Evolutionary conservation across 441 rosid genomes (phyloP).

Genomic region (Populus hybrid): DNA sequence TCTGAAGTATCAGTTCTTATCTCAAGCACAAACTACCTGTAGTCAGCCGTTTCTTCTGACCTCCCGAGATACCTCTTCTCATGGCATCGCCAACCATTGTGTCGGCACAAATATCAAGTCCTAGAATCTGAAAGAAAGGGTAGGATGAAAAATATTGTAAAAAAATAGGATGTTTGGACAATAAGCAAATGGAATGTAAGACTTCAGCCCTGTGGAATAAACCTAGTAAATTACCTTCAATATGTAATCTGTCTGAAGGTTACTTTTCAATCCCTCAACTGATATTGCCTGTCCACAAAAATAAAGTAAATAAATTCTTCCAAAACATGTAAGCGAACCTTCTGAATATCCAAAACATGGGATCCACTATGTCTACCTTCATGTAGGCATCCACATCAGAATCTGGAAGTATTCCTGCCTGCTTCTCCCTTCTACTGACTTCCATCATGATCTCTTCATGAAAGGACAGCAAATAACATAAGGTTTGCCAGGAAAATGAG

Average conservation of each 20-base stretch:
- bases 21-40: not conserved
- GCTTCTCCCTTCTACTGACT: slow-evolving; percentile 23
- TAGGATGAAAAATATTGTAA: not conserved
- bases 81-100: not conserved
- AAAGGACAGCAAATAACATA: not conserved
- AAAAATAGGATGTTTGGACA: not conserved
- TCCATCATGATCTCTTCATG: slow-evolving; percentile 17
- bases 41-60: not conserved
- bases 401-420: slow-evolving; percentile 21
- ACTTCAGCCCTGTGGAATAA: not conserved
- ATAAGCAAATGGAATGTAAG: not conserved
- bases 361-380: slow-evolving; percentile 16
- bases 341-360: not conserved
- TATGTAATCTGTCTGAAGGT: slow-evolving; percentile 24
- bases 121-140: not conserved
- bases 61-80: not conserved
- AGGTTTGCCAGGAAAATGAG: not conserved
- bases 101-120: not conserved
- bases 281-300: slow-evolving; percentile 23
- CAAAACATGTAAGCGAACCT: too few species aligned
- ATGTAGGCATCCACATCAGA: slow-evolving; percentile 28
- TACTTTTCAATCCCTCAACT: slow-evolving; percentile 15
- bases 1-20: not conserved
- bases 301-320: not conserved
- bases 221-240: slow-evolving; percentile 18